phyloP scores from a whole-genome alignment of 257 asterid genomes.

The Capsicum chinense region DNA sequence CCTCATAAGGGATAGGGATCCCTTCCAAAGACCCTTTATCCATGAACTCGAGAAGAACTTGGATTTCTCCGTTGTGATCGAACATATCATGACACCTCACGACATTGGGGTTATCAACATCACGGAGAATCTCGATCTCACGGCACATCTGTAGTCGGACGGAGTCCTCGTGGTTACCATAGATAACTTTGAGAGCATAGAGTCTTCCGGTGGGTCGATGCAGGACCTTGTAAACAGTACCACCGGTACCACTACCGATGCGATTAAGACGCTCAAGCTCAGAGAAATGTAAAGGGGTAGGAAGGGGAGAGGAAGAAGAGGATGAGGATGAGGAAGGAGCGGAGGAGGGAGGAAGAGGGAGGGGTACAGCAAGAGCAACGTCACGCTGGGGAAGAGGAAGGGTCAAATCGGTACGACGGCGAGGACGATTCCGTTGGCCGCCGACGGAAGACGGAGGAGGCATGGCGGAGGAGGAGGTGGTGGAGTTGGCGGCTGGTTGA shows the following conservation, averaged over 20 bases:
- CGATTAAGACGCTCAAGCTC: slow-evolving; percentile 80
- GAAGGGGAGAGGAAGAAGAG: slow-evolving; percentile 33
- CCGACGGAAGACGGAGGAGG: slow-evolving; percentile 23
- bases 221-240: slow-evolving; percentile 87
- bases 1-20: slow-evolving; percentile 60
- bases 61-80: slow-evolving; percentile 86
- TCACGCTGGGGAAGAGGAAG: slow-evolving; percentile 84
- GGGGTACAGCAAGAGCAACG: slow-evolving; percentile 75
- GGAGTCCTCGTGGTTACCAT: slow-evolving; percentile 85
- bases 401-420: slow-evolving; percentile 59
- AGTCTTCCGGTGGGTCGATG: slow-evolving; percentile 69
- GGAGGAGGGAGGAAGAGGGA: slow-evolving; percentile 58
- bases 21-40: slow-evolving; percentile 83
- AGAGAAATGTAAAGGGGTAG: slow-evolving; percentile 52
- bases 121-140: slow-evolving; percentile 90
- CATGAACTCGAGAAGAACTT: slow-evolving; percentile 77
- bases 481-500: slow-evolving; percentile 43
- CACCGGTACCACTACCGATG: slow-evolving; percentile 90
- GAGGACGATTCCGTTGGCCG: slow-evolving; percentile 37
- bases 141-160: slow-evolving; percentile 82
- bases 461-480: slow-evolving; percentile 33
- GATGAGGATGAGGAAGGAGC: slow-evolving; percentile 41
- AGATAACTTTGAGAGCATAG: slow-evolving; percentile 79
- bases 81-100: slow-evolving; percentile 73
- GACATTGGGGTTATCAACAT: slow-evolving; percentile 76